Evolutionary conservation across 257 asterid genomes (phyloP).

Genomic region (Capsicum rhomboideum): DNA sequence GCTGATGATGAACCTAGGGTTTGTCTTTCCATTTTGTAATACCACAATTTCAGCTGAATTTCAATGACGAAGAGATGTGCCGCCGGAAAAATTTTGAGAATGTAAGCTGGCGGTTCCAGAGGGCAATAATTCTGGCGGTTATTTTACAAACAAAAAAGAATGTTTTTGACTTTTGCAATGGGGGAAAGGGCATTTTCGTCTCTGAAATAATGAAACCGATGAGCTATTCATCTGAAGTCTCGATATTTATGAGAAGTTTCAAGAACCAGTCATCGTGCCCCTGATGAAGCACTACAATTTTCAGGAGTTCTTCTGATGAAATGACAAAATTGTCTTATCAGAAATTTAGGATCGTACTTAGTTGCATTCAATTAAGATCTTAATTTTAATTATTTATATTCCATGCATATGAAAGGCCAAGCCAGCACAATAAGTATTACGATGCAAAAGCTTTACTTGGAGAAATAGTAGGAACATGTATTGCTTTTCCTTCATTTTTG

Average conservation of each 20-base stretch:
- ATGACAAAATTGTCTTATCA: no score
- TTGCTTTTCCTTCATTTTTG: no score
- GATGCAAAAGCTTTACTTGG: no score
- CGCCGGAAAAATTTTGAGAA: neutral
- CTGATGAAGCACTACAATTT: neutral
- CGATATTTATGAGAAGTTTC: no score
- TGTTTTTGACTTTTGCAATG: no score
- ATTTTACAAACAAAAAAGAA: neutral
- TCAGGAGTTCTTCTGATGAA: neutral
- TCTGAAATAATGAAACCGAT: neutral
- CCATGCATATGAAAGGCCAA: no score
- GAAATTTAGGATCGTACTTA: no score
- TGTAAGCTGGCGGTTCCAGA: neutral
- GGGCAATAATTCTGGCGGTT: neutral
- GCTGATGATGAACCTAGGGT: constrained; percentile 74
- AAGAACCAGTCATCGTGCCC: neutral
- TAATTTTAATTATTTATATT: no score
- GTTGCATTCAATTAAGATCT: no score
- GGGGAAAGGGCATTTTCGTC: neutral
- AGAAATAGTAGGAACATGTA: no score
- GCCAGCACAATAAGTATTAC: no score
- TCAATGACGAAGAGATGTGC: neutral
- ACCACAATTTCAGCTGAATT: neutral
- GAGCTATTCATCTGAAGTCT: neutral
- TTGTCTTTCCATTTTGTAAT: constrained; percentile 41